Conservation (phyloP, 2,329 filamentous ascomycete species). For the Penicillium concentricum region DNA sequence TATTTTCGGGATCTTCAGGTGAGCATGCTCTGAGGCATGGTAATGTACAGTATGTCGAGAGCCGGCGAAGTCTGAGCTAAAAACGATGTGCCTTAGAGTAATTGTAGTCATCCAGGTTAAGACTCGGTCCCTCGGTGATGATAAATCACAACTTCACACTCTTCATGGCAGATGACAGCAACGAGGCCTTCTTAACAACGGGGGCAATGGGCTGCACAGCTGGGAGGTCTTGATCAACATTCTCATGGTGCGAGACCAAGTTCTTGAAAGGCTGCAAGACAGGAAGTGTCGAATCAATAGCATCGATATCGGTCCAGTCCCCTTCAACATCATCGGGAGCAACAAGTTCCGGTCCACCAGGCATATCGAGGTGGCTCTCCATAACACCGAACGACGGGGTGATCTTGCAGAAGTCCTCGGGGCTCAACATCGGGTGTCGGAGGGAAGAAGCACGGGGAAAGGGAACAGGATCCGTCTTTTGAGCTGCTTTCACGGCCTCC, state of each 20-base stretch:
- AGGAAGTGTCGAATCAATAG: constrained; percentile 3
- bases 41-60: not conserved
- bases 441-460: constrained; percentile 5
- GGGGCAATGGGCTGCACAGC: not conserved
- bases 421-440: not conserved
- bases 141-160: not conserved
- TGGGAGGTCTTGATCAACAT: not conserved
- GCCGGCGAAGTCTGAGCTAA: not conserved
- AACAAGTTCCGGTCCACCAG: not conserved
- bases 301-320: constrained; percentile 6
- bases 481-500: not conserved
- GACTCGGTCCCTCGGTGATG: not conserved
- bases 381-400: not conserved
- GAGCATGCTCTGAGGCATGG: not conserved
- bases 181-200: not conserved
- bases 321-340: not conserved
- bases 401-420: not conserved
- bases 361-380: not conserved
- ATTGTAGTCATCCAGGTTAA: not conserved
- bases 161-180: constrained; percentile 1
- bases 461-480: not conserved
- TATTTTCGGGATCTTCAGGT: not conserved
- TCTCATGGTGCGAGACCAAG: not conserved
- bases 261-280: constrained; percentile 2
- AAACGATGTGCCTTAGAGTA: not conserved